A percentile compares a stretch with the other conserved stretches of the same genome.
Conservation (phyloP, 495 filamentous ascomycete species). For the Staphylotrichum longicolle region DNA sequence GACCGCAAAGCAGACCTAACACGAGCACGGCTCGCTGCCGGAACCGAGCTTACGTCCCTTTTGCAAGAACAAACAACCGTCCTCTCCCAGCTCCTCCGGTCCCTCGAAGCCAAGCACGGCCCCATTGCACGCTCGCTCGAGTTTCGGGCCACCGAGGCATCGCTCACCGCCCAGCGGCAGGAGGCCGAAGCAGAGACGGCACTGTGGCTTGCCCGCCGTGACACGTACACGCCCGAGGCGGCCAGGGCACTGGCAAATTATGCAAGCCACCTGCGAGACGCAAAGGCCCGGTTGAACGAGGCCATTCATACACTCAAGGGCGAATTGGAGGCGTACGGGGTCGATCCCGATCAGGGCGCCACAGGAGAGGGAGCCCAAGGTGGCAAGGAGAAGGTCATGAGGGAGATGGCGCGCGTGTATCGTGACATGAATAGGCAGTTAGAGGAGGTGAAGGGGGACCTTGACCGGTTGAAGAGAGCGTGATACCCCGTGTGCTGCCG, state of each 20-base stretch:
- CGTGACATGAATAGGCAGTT: slow-evolving; percentile 53
- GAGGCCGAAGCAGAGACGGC: slow-evolving; percentile 35
- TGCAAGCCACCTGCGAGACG: slow-evolving; percentile 52
- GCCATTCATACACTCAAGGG: slow-evolving; percentile 42
- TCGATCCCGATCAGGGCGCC: slow-evolving; percentile 26
- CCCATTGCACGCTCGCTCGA: slow-evolving; percentile 60
- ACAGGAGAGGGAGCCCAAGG: slow-evolving; percentile 21
- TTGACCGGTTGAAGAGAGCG: slow-evolving; percentile 49
- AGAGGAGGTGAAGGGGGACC: slow-evolving; percentile 55
- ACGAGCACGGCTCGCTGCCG: slow-evolving; percentile 34
- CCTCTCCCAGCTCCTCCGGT: slow-evolving; percentile 36
- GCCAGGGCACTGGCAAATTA: slow-evolving; percentile 57
- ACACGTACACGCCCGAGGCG: slow-evolving; percentile 59
- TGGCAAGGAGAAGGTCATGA: slow-evolving; percentile 48
- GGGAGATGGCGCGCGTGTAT: slow-evolving; percentile 62
- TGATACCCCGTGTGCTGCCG: slow-evolving; percentile 10
- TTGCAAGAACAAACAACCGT: slow-evolving; percentile 31
- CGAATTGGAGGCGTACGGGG: slow-evolving; percentile 56
- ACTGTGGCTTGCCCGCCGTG: slow-evolving; percentile 29
- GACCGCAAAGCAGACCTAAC: slow-evolving; percentile 32
- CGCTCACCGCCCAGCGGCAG: slow-evolving; percentile 53
- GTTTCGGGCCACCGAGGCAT: slow-evolving; percentile 54
- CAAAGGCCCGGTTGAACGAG: slow-evolving; percentile 49
- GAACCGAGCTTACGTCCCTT: slow-evolving; percentile 31
- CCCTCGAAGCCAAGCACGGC: slow-evolving; percentile 60